phyloP scores from a whole-genome alignment of 192 early-diverging fungal genomes.

The Spizellomyces sp. region DNA sequence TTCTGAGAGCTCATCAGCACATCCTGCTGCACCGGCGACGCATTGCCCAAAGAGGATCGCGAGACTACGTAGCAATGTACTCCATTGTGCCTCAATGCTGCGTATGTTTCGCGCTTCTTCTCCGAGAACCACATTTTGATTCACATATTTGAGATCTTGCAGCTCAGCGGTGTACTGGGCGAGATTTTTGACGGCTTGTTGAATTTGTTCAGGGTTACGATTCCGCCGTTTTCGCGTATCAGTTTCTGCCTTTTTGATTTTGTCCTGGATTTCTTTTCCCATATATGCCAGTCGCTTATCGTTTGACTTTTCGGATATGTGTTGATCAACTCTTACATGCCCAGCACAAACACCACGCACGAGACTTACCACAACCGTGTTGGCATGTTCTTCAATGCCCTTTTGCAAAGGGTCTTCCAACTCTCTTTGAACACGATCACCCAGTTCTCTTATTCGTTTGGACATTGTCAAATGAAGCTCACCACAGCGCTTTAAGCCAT shows the following conservation, averaged over 20 bases:
- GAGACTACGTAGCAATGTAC: neutral
- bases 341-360: neutral
- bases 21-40: neutral
- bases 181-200: conserved; percentile 21
- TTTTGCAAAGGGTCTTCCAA: conserved; percentile 30
- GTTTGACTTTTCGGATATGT: conserved; percentile 1
- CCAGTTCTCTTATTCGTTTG: conserved; percentile 22
- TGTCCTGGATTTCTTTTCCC: conserved; percentile 24
- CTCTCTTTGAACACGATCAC: conserved; percentile 24
- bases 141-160: conserved; percentile 19
- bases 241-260: conserved; percentile 29
- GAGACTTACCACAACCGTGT: conserved; percentile 18
- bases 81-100: conserved; percentile 23
- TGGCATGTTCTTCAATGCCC: conserved; percentile 27
- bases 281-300: conserved; percentile 26
- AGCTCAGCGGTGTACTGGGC: conserved; percentile 19
- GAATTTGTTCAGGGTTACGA: conserved; percentile 9
- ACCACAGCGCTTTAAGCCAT: conserved; percentile 16
- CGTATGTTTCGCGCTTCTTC: conserved; percentile 30
- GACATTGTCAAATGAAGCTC: conserved; percentile 28
- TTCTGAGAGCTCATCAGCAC: neutral
- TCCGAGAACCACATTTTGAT: conserved; percentile 21
- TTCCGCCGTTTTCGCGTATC: conserved; percentile 11
- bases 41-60: conserved; percentile 1
- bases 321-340: neutral